Conservation (phyloP, 177 flowering plant genomes). For the Vitis hybrid region DNA sequence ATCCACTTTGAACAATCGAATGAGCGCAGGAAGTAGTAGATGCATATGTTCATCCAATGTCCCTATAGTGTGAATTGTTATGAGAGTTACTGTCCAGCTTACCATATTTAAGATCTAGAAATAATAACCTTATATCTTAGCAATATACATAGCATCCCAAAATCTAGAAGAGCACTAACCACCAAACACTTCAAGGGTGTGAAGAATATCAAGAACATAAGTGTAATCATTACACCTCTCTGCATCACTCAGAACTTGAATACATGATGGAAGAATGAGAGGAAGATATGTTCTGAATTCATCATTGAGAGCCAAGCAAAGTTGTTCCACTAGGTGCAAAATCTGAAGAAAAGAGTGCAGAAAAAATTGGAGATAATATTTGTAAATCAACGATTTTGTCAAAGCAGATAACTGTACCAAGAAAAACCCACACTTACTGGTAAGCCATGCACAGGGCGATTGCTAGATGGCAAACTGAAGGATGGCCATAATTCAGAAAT, state of each 20-base stretch:
- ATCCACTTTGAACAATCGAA: constrained; percentile 88
- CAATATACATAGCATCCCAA: background rate
- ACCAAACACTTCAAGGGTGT: constrained; percentile 95
- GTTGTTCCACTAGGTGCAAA: constrained; percentile 93
- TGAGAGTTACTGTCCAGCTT: constrained; percentile 1
- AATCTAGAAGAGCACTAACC: constrained; percentile 51
- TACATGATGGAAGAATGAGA: constrained; percentile 84
- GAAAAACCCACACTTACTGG: constrained; percentile 53
- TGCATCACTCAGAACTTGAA: constrained; percentile 96
- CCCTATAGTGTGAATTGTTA: constrained; percentile 46
- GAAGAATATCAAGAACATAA: constrained; percentile 80
- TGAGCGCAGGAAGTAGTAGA: constrained; percentile 93
- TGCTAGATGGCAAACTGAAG: constrained; percentile 67
- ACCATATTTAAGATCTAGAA: background rate
- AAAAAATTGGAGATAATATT: background rate
- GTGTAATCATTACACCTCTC: constrained; percentile 92
- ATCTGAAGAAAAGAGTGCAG: constrained; percentile 37
- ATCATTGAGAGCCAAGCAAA: constrained; percentile 96
- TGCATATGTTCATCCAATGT: constrained; percentile 99
- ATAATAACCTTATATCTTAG: background rate
- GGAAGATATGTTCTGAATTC: constrained; percentile 89
- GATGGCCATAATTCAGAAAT: constrained; percentile 92
- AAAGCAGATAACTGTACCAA: background rate
- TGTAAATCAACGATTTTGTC: background rate
- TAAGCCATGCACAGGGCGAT: constrained; percentile 67